Conservation (phyloP, 148 eudicot species). For the Dysphania ambrosioides region DNA sequence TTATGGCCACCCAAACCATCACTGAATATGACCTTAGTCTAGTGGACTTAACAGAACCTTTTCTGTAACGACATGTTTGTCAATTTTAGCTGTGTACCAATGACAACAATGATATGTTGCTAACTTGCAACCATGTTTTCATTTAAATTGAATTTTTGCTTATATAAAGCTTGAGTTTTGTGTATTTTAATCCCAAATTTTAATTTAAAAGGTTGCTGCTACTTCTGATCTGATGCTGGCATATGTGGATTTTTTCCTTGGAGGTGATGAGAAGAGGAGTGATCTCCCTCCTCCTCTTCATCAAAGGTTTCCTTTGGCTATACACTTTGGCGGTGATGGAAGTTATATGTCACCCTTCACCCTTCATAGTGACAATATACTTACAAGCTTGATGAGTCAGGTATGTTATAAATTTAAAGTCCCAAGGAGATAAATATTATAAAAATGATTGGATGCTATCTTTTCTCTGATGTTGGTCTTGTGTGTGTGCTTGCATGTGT, state of each 20-base stretch:
- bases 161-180: slow-evolving; percentile 5
- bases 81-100: background rate
- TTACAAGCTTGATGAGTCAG: slow-evolving; percentile 96
- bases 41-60: too few species aligned
- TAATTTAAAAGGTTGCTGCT: slow-evolving; percentile 70
- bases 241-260: slow-evolving; percentile 88
- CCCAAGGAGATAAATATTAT: background rate
- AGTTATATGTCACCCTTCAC: slow-evolving; percentile 92
- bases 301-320: slow-evolving; percentile 80
- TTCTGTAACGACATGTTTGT: too few species aligned
- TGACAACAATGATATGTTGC: background rate
- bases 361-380: slow-evolving; percentile 81
- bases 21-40: too few species aligned
- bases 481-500: background rate
- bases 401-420: slow-evolving; percentile 31
- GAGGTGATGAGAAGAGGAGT: slow-evolving; percentile 94
- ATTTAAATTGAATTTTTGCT: background rate
- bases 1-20: too few species aligned
- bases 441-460: background rate
- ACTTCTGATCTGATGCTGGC: slow-evolving; percentile 95
- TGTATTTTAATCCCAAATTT: slow-evolving; percentile 1
- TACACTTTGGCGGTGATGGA: slow-evolving; percentile 96
- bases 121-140: too few species aligned
- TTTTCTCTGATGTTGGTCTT: background rate
- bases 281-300: slow-evolving; percentile 91